Conservation (phyloP, 2,329 filamentous ascomycete genomes). For the Whalleya microplaca region DNA sequence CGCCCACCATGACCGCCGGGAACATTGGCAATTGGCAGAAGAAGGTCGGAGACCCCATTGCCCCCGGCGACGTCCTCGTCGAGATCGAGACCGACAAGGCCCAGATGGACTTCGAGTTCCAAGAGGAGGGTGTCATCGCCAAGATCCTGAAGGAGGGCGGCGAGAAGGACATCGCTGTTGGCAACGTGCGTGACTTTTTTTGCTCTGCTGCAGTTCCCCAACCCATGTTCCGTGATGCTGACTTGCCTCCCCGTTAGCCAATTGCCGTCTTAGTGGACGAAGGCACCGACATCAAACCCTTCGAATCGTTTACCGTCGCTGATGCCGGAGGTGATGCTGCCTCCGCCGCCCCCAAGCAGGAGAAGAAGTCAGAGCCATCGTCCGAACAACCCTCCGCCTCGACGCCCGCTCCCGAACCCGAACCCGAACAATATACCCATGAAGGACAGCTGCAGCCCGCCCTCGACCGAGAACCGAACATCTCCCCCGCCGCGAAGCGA, state of each 20-base stretch:
- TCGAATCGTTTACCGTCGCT: slow-evolving; percentile 83
- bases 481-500: slow-evolving; percentile 74
- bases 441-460: slow-evolving; percentile 80
- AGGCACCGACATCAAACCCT: slow-evolving; percentile 81
- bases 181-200: slow-evolving; percentile 72
- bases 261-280: slow-evolving; percentile 96
- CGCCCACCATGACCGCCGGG: slow-evolving; percentile 94
- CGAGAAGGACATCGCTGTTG: slow-evolving; percentile 91
- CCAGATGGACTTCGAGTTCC: slow-evolving; percentile 99
- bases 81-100: slow-evolving; percentile 99
- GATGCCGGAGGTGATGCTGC: slow-evolving; percentile 85
- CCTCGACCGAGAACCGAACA: slow-evolving; percentile 79
- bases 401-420: slow-evolving; percentile 55
- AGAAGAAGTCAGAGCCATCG: slow-evolving; percentile 66
- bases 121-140: slow-evolving; percentile 94
- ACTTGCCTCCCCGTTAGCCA: slow-evolving; percentile 62
- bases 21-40: slow-evolving; percentile 99
- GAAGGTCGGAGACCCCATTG: slow-evolving; percentile 85
- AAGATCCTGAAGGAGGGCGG: slow-evolving; percentile 93
- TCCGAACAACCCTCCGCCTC: slow-evolving; percentile 61
- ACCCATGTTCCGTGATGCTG: slow-evolving; percentile 15
- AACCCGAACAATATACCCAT: slow-evolving; percentile 71
- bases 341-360: slow-evolving; percentile 66
- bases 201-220: slow-evolving; percentile 16
- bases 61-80: slow-evolving; percentile 91